Percentiles rank a stretch among this genome's conserved stretches.
Evolutionary conservation across 2,329 filamentous ascomycete species (phyloP).

Genomic region (Alternaria metachromatica): DNA sequence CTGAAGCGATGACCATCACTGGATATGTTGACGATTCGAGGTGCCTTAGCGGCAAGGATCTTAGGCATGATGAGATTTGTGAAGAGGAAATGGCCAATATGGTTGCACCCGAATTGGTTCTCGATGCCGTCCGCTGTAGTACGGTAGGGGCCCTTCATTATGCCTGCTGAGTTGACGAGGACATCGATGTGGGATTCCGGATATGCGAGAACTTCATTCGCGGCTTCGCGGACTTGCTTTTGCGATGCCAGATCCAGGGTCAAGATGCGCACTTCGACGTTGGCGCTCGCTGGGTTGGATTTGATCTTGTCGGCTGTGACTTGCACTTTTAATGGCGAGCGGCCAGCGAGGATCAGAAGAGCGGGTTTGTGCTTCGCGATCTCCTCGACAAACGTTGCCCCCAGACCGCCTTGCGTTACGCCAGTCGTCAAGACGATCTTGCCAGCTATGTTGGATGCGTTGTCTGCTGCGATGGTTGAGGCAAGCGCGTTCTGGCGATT

Average conservation of each 20-base stretch:
- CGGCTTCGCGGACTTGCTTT: conserved; percentile 44
- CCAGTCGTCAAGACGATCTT: conserved; percentile 50
- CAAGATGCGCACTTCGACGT: conserved; percentile 42
- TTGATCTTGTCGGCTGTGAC: conserved; percentile 49
- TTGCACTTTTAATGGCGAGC: conserved; percentile 51
- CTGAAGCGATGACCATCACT: conserved; percentile 50
- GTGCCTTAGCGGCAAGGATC: conserved; percentile 40
- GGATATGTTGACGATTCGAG: conserved; percentile 53
- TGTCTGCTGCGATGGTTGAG: conserved; percentile 48
- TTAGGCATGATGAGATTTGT: conserved; percentile 54
- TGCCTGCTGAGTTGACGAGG: conserved; percentile 52
- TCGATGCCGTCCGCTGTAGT: conserved; percentile 47
- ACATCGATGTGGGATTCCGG: conserved; percentile 49
- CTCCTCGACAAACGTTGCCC: conserved; percentile 34
- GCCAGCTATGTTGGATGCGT: conserved; percentile 55
- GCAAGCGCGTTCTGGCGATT: conserved; percentile 30
- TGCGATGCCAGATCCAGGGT: conserved; percentile 49
- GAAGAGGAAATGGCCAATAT: conserved; percentile 59
- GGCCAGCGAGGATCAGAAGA: conserved; percentile 48
- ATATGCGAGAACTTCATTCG: conserved; percentile 35
- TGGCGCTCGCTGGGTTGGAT: conserved; percentile 34
- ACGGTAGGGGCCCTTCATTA: conserved; percentile 43
- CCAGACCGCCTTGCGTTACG: conserved; percentile 37
- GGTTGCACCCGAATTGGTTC: conserved; percentile 56
- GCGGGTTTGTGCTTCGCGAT: conserved; percentile 37